Evolutionary conservation across 768 basidiomycete species (phyloP), one percentile per base, ranked within the genome.

Genomic region (Rhizopogon salebrosus): DNA sequence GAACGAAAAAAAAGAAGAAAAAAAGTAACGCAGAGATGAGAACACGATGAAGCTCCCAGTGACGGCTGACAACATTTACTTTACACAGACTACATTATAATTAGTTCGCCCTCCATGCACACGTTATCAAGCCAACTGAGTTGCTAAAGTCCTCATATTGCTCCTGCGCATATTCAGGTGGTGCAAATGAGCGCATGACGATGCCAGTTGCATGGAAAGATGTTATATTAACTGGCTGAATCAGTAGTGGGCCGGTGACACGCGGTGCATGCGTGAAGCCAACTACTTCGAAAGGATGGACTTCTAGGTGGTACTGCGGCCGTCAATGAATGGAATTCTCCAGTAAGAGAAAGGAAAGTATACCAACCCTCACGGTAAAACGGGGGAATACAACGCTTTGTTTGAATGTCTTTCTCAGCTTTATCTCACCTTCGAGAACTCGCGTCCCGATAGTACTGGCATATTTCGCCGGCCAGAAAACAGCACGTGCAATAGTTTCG

Each of bases 351-450:
- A 9, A 49, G 13, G 31, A 48, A 41, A 41, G 22, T 23, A 26
- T 13, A 45, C 79, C 55, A 57, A 82, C 82, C 53, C 72, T 70
- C 37, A 82, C 65, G 10, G 75, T 69, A 55, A 82, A 73, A 52
- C 74, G 70, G 23, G 73, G 75, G 55, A 78, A 77, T 29, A 68
- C 40, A 52, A 76, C 74, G 18, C 67, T 72, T 14, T 64, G 78
- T 57, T 77, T 82, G 48, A 77, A 51, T 14, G 58, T 61, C 56
- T 65, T 75, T 50, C 70, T 68, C 16, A 82, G 66, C 16, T 76
- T 72, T 24, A 85, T 49, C 62, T 84, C 81, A 6, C 84, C 82
- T 48, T 72, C 70, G 14, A 83, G 62, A 38, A 64, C 58, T 23
- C 77, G 70, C 46, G 60, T 68, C 6, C 69, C 68, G 4, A 51